Evolutionary conservation across 2,329 filamentous ascomycete genomes (phyloP).

Genomic region (Pestalotiopsis sp.): DNA sequence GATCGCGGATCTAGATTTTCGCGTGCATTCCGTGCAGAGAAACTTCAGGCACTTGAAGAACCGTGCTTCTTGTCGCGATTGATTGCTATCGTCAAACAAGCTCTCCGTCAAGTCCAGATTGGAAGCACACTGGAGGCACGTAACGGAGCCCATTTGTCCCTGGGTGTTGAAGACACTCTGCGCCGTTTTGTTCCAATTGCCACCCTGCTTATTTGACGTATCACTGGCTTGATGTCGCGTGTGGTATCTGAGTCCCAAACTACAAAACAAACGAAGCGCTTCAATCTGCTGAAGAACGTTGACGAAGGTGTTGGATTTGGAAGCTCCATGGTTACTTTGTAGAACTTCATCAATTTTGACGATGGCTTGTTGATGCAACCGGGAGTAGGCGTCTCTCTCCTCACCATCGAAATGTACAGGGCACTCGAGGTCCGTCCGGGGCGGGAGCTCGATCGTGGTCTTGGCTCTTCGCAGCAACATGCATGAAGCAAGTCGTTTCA

Average conservation of each 20-base stretch:
- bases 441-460: background rate
- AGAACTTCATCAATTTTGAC: background rate
- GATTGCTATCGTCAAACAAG: background rate
- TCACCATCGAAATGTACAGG: background rate
- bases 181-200: background rate
- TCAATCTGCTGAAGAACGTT: background rate
- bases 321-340: background rate
- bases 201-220: background rate
- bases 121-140: background rate
- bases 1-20: slow-evolving; percentile 15
- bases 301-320: background rate
- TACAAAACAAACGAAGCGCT: background rate
- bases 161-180: background rate
- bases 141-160: background rate
- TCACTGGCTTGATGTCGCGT: background rate
- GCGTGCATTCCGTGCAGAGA: background rate
- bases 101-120: background rate
- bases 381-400: background rate
- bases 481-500: background rate
- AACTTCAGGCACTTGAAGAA: background rate
- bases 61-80: background rate
- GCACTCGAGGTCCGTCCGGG: background rate
- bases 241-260: background rate
- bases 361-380: background rate
- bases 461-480: background rate